These are phyloP conservation scores for Ustilago tritici DNA, from an alignment of 1,284 basidiomycete genomes.

Conservation along the genomic window DNA sequence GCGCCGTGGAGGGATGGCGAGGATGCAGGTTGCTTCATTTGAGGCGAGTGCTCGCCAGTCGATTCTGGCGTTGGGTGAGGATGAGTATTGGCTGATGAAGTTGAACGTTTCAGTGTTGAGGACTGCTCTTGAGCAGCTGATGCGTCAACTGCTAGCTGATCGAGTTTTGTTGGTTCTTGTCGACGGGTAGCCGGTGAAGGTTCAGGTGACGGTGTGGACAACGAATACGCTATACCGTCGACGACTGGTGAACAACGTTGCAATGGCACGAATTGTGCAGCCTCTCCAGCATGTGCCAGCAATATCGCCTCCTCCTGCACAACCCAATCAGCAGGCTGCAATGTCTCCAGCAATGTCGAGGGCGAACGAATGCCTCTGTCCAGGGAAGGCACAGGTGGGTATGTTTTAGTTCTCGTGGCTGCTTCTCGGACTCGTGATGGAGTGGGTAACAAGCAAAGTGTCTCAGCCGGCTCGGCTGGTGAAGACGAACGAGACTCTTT, in stretches of 20 bases:
- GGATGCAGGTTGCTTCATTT: not conserved
- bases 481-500: not conserved
- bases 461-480: not conserved
- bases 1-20: not conserved
- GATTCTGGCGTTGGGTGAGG: not conserved
- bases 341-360: too few species aligned
- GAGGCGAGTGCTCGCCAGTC: not conserved
- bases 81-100: not conserved
- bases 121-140: not conserved
- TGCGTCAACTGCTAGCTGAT: not conserved
- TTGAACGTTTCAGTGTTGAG: not conserved
- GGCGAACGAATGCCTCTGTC: too few species aligned
- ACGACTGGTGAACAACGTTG: too few species aligned
- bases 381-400: not conserved
- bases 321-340: too few species aligned
- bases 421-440: not conserved
- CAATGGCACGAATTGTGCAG: too few species aligned
- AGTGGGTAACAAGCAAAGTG: not conserved
- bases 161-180: too few species aligned
- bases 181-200: too few species aligned
- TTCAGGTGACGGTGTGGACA: too few species aligned
- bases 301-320: too few species aligned
- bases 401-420: not conserved
- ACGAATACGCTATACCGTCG: too few species aligned
- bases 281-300: too few species aligned